A percentile compares a stretch with the other conserved stretches of the same genome.
Evolutionary conservation across 768 basidiomycete species (phyloP).

Genomic region (Lentinula lateritia): DNA sequence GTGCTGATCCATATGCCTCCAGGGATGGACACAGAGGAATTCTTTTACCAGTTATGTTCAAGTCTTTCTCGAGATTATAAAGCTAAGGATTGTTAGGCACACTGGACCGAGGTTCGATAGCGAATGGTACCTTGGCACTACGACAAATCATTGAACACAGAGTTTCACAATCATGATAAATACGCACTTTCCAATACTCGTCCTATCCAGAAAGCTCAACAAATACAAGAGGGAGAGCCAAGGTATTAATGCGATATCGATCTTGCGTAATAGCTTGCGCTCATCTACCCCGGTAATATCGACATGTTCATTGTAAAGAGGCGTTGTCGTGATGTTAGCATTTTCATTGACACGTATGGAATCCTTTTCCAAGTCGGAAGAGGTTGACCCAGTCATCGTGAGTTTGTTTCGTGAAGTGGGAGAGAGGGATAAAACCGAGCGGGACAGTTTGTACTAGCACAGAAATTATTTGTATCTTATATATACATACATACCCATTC

Average conservation of each 20-base stretch:
- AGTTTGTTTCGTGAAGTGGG: neutral
- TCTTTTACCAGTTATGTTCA: slow-evolving; percentile 20
- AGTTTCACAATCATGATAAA: slow-evolving; percentile 11
- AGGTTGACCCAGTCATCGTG: slow-evolving; percentile 8
- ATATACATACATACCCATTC: neutral
- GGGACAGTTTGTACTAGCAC: neutral
- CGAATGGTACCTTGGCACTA: slow-evolving; percentile 39
- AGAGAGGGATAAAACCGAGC: neutral
- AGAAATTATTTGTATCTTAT: neutral
- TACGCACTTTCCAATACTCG: slow-evolving; percentile 42
- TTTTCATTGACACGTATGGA: slow-evolving; percentile 20
- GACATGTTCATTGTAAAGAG: slow-evolving; percentile 41
- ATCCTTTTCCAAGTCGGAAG: slow-evolving; percentile 24
- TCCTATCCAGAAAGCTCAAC: slow-evolving; percentile 63
- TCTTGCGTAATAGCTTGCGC: slow-evolving; percentile 62
- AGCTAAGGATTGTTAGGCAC: slow-evolving; percentile 32
- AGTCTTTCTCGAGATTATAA: slow-evolving; percentile 52
- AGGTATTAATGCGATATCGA: slow-evolving; percentile 60
- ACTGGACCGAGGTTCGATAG: neutral
- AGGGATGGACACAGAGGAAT: neutral
- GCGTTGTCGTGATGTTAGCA: slow-evolving; percentile 4
- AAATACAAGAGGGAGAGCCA: slow-evolving; percentile 76
- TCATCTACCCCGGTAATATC: slow-evolving; percentile 64
- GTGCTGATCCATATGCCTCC: neutral
- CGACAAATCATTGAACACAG: slow-evolving; percentile 12